A percentile compares a stretch with the other conserved stretches of the same genome.
These are phyloP conservation scores for Pichia sp. DNA, from an alignment of 1,139 yeast species.

Conservation along the genomic window DNA sequence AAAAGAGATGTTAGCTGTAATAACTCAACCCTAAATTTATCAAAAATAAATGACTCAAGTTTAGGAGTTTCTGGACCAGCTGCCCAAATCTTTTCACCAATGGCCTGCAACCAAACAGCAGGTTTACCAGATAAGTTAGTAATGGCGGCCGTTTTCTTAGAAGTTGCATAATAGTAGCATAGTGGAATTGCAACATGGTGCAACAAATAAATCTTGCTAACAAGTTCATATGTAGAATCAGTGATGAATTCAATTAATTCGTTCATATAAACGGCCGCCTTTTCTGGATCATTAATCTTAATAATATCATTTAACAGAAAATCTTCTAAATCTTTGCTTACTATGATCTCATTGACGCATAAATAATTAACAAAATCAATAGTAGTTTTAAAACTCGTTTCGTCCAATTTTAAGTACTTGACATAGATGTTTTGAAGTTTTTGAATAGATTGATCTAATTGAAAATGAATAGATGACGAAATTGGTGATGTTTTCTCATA, in stretches of 20 bases:
- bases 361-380: conserved; percentile 46
- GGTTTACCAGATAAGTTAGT: conserved; percentile 31
- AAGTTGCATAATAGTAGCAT: conserved; percentile 55
- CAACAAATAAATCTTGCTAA: conserved; percentile 58
- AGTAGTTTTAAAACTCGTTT: conserved; percentile 34
- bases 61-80: conserved; percentile 35
- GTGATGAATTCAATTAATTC: conserved; percentile 45
- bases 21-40: conserved; percentile 68
- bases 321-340: conserved; percentile 47
- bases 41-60: conserved; percentile 59
- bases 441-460: conserved; percentile 64
- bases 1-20: conserved; percentile 76
- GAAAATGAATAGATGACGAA: conserved; percentile 60
- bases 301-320: conserved; percentile 56
- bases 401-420: conserved; percentile 34
- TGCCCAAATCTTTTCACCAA: conserved; percentile 70
- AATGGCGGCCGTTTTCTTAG: conserved; percentile 44
- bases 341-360: conserved; percentile 40
- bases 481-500: conserved; percentile 39
- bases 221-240: conserved; percentile 37
- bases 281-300: conserved; percentile 39
- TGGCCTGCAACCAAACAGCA: conserved; percentile 56
- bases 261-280: conserved; percentile 47
- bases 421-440: conserved; percentile 56
- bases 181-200: conserved; percentile 62